Evolutionary conservation across 1,284 basidiomycete genomes (phyloP).

Genomic region (Trichosporon sp.): DNA sequence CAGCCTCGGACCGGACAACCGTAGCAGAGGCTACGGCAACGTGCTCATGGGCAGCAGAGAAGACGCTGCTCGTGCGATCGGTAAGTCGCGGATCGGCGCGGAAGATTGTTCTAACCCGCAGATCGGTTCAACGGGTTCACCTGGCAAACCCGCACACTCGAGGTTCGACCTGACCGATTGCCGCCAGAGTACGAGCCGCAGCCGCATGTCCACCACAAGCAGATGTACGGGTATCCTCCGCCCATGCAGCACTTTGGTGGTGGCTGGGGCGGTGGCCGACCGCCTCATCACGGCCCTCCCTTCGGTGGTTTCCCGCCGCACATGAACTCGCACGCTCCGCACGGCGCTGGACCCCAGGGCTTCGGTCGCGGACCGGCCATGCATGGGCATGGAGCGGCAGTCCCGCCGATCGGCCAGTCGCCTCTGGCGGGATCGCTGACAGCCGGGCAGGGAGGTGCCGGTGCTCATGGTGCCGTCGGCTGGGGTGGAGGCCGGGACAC

Average conservation of each 20-base stretch:
- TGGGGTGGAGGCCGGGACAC: slow-evolving; percentile 21
- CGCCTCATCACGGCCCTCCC: slow-evolving; percentile 30
- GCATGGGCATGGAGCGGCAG: slow-evolving; percentile 28
- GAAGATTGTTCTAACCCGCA: slow-evolving; percentile 17
- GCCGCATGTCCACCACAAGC: slow-evolving; percentile 48
- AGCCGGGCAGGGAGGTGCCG: slow-evolving; percentile 16
- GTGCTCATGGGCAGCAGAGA: slow-evolving; percentile 87
- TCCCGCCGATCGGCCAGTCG: slow-evolving; percentile 44
- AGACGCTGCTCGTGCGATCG: slow-evolving; percentile 83
- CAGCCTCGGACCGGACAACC: slow-evolving; percentile 85
- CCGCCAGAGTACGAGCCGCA: slow-evolving; percentile 63
- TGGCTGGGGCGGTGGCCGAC: slow-evolving; percentile 26
- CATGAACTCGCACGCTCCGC: slow-evolving; percentile 24
- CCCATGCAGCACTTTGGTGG: slow-evolving; percentile 33
- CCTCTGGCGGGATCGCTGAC: slow-evolving; percentile 51
- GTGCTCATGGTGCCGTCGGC: neutral
- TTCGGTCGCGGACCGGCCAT: slow-evolving; percentile 30
- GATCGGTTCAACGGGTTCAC: slow-evolving; percentile 81
- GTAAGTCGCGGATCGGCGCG: slow-evolving; percentile 39
- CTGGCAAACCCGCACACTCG: slow-evolving; percentile 87
- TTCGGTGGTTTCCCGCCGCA: slow-evolving; percentile 42
- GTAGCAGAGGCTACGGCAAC: slow-evolving; percentile 89
- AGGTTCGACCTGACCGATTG: slow-evolving; percentile 81
- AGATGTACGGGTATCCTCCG: slow-evolving; percentile 31
- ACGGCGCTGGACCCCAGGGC: slow-evolving; percentile 29